These are phyloP conservation scores for Fusarium hostae DNA, from an alignment of 2,329 filamentous ascomycete species.

Conservation along the genomic window DNA sequence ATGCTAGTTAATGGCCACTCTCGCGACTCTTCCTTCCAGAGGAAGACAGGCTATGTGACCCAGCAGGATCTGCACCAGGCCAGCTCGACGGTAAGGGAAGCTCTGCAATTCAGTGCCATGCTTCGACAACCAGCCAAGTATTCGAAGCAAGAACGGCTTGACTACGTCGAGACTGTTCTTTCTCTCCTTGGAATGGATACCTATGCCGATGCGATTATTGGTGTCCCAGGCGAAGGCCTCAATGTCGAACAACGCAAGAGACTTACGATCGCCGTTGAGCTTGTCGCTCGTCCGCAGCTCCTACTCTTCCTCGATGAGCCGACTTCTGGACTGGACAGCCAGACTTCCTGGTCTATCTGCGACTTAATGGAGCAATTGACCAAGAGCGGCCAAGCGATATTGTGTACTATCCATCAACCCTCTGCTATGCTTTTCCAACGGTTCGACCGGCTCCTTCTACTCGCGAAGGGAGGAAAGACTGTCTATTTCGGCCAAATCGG, in stretches of 20 bases:
- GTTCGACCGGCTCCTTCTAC: background rate
- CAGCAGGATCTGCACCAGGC: conserved; percentile 86
- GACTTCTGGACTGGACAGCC: conserved; percentile 67
- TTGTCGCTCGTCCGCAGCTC: conserved; percentile 63
- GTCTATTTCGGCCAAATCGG: conserved; percentile 77
- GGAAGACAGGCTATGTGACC: conserved; percentile 89
- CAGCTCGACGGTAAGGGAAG: conserved; percentile 84
- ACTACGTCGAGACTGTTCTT: conserved; percentile 82
- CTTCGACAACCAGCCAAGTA: conserved; percentile 79
- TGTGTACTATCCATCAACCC: conserved; percentile 40
- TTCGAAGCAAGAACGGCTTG: conserved; percentile 76
- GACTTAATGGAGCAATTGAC: conserved; percentile 68
- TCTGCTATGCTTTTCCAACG: conserved; percentile 59
- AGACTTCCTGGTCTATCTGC: conserved; percentile 69
- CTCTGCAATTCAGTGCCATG: conserved; percentile 81
- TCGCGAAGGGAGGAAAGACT: conserved; percentile 52
- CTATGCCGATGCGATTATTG: conserved; percentile 71
- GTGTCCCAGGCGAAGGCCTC: conserved; percentile 65
- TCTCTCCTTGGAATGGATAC: conserved; percentile 70
- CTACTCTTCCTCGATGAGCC: conserved; percentile 70
- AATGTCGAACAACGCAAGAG: conserved; percentile 69
- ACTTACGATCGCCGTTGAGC: conserved; percentile 66
- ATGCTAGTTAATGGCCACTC: conserved; percentile 72
- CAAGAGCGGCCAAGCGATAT: conserved; percentile 58
- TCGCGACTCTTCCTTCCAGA: conserved; percentile 81